Base-by-base conservation (phyloP, 306 rosid genomes). In the Acmispon strigosus region DNA sequence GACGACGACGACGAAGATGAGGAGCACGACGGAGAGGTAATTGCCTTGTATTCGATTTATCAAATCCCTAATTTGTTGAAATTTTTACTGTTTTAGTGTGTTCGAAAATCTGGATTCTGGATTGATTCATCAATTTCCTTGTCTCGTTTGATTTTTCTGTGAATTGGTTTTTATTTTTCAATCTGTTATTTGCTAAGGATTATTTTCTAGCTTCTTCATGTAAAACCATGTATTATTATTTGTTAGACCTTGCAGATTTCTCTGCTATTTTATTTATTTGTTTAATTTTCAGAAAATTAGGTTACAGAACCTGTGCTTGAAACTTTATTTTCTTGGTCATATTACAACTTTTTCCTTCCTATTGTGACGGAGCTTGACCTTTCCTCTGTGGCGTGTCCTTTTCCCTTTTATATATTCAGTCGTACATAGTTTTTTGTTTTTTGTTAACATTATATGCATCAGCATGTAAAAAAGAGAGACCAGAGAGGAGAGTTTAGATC, bases 1-100 rank as follows among this genome's bases (percentile, higher is more conserved):
- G 78, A 64, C 0, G 62, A 56, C 0, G 82, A 32, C 8, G 47
- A 75, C 0, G 71, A 75, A 0, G 81, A 74, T 0, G 83, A 66
- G 0, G 82, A 68, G 0, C 70, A 63, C 0, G 68, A 47, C 0
- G 82, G 62, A 0, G 78, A 81, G 85, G 85, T 81, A 76, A 39
- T 59, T 50, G 5, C 42, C 37, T 41, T 27, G 17, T 22, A 75
- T 42, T 57, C 50, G 16, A 56, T 56, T 47, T 10, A 17, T 69
- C 10, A 62, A 62, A 57, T 48, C 48, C 52, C 6, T 73, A 42
- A 18, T 49, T 50, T 72, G 32, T 36, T 9, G 48, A 41, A 63
- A 16, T 62, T 42, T 19, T 68, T 53, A 20, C 16, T 0, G n/a
- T 13, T 57, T 58, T 43, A 3, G 37, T 12, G 16, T 22, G 45